A percentile compares a stretch with the other conserved stretches of the same genome.
phyloP scores from a whole-genome alignment of 768 basidiomycete species.

The Boletellus emodensis region DNA sequence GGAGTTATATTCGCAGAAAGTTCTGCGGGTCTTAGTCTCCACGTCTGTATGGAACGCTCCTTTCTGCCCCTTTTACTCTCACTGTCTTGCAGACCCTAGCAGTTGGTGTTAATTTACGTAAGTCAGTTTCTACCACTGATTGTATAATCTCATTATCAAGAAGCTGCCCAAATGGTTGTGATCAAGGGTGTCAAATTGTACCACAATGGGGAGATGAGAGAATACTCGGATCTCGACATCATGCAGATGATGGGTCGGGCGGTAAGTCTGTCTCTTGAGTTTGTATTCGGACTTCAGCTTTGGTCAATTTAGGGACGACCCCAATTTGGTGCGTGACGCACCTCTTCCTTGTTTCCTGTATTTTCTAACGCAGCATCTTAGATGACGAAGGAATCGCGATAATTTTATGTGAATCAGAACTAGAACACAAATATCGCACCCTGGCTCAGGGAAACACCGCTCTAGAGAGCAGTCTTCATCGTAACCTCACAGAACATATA shows the following conservation, averaged over 20 bases:
- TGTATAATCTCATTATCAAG: not conserved
- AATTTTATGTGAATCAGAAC: constrained; percentile 73
- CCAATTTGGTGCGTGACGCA: constrained; percentile 77
- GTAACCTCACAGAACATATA: constrained; percentile 82
- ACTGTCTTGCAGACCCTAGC: constrained; percentile 71
- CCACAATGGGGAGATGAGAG: constrained; percentile 61
- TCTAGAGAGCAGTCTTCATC: constrained; percentile 83
- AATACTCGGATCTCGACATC: constrained; percentile 90
- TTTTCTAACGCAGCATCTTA: constrained; percentile 23
- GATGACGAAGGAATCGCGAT: constrained; percentile 82
- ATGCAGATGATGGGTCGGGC: constrained; percentile 97
- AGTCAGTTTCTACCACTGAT: constrained; percentile 21
- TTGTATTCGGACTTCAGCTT: not conserved
- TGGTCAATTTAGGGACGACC: constrained; percentile 63
- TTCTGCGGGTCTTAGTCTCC: constrained; percentile 65
- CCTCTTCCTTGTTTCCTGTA: not conserved
- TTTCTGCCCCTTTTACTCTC: constrained; percentile 1
- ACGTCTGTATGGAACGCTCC: constrained; percentile 62
- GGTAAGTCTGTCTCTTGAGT: constrained; percentile 38
- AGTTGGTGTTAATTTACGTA: constrained; percentile 94
- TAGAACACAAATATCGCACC: constrained; percentile 67
- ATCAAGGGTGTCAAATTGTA: constrained; percentile 88
- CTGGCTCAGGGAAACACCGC: constrained; percentile 68
- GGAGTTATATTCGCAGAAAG: constrained; percentile 61
- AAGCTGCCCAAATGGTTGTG: constrained; percentile 90